Base-by-base conservation (phyloP, 495 filamentous ascomycete genomes). In the Xylaria scruposa region DNA sequence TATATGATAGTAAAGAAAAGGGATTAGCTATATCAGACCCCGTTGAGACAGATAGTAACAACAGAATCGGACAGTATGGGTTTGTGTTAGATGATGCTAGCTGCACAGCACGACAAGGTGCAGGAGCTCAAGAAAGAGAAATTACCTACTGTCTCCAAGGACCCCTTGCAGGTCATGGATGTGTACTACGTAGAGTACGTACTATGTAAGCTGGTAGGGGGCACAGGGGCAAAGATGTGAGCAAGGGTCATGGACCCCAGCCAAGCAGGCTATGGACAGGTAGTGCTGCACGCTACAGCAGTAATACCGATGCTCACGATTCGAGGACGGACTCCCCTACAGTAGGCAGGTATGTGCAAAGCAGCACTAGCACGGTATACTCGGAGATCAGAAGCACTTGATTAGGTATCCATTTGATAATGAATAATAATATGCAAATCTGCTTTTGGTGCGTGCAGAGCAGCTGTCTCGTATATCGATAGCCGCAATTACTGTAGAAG, bases 101-200 rank as follows among this genome's bases (percentile, higher is more conserved):
- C 29, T 51, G 63, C 29, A 44, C 46, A 29, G 21, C 60, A 67
- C 33, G 65, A 36, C 36, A 36, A 67, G 65, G 38, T 33, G 65
- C 49, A 56, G 26, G 31, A 36, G 49, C 65, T 44, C 49, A 13
- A 33, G 21, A 36, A 12, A 49, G 65, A 54, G 29, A 67, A 67
- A 36, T 67, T 38, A 47, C 63, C 42, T 36, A 53, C 33, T 10
- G 31, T 40, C 33, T 40, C 31, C 46, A 53, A 56, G 33, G 33
- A 67, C 47, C 47, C 47, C 65, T 54, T 40, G 65, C 65, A 67
- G 49, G 46, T n/a, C 64, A 33, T 49, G 6, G 62, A 49, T 65
- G 62, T 3, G 38, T 42, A 13, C 36, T 38, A 38, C 36, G n/a
- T n/a, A n/a, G n/a, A n/a, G n/a, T n/a, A n/a, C n/a, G 36, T 38